These are phyloP conservation scores for Boletus semigastroideus DNA, from an alignment of 1,284 basidiomycete genomes.

Conservation along the genomic window DNA sequence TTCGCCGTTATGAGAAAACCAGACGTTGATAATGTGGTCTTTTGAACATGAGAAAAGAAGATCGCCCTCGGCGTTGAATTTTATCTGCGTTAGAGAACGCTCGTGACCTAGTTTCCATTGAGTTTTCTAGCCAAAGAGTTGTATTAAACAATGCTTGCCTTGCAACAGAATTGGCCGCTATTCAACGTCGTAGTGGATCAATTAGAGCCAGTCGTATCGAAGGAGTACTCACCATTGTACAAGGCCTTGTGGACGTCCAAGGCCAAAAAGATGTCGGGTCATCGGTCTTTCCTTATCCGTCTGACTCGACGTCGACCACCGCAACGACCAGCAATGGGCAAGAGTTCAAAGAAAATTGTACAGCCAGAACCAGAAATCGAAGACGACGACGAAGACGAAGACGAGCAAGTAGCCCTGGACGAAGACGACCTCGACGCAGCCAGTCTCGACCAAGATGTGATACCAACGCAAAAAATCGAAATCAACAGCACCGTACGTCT, in stretches of 20 bases:
- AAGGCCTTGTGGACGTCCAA: not conserved
- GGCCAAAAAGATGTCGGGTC: constrained; percentile 18
- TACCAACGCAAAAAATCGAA: constrained; percentile 79
- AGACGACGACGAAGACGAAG: constrained; percentile 43
- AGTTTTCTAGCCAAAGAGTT: not conserved
- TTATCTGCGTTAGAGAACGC: constrained; percentile 96
- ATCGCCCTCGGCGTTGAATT: constrained; percentile 96
- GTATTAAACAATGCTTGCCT: constrained; percentile 21
- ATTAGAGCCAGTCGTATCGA: not conserved
- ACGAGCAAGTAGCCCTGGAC: constrained; percentile 62
- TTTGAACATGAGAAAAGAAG: constrained; percentile 96
- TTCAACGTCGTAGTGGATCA: not conserved
- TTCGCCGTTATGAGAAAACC: constrained; percentile 99
- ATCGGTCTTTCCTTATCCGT: constrained; percentile 23
- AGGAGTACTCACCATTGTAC: constrained; percentile 16
- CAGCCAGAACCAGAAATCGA: constrained; percentile 24
- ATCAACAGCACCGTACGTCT: constrained; percentile 72
- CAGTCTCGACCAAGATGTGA: constrained; percentile 72
- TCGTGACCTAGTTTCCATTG: constrained; percentile 76
- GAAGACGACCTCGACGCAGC: constrained; percentile 67
- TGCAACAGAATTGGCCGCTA: constrained; percentile 33
- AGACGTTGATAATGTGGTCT: constrained; percentile 93
- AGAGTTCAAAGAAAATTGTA: constrained; percentile 4
- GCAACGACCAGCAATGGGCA: constrained; percentile 16
- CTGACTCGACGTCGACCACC: not conserved